phyloP scores from a whole-genome alignment of 1,284 basidiomycete genomes.

The Trametes versicolor region DNA sequence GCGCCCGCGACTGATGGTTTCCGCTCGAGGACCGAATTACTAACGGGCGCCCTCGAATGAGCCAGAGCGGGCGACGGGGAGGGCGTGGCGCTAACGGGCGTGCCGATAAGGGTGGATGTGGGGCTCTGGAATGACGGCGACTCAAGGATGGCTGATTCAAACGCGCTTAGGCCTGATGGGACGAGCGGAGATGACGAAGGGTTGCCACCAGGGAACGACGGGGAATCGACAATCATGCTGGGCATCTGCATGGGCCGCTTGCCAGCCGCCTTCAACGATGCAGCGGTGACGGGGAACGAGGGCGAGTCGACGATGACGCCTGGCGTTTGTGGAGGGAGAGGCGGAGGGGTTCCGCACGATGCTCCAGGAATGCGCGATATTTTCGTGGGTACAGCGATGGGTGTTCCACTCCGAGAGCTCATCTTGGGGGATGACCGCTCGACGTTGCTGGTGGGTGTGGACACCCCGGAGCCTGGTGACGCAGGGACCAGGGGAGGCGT shows the following conservation, averaged over 20 bases:
- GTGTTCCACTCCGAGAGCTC: slow-evolving; percentile 33
- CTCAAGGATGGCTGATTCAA: slow-evolving; percentile 35
- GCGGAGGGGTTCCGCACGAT: background rate
- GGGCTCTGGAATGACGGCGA: slow-evolving; percentile 47
- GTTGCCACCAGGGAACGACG: slow-evolving; percentile 32
- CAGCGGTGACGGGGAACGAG: slow-evolving; percentile 44
- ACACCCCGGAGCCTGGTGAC: slow-evolving; percentile 29
- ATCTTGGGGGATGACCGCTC: slow-evolving; percentile 47
- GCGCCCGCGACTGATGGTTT: slow-evolving; percentile 53
- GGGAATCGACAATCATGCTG: slow-evolving; percentile 33
- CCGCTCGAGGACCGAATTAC: slow-evolving; percentile 41
- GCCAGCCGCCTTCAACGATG: slow-evolving; percentile 5
- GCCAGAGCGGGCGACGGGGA: slow-evolving; percentile 35
- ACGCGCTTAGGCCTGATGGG: background rate
- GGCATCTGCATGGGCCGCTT: slow-evolving; percentile 25
- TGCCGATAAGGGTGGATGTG: slow-evolving; percentile 26
- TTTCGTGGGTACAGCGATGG: slow-evolving; percentile 31
- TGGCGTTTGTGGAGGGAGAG: slow-evolving; percentile 9
- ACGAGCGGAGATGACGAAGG: slow-evolving; percentile 13
- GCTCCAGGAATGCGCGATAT: slow-evolving; percentile 21
- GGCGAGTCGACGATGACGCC: slow-evolving; percentile 50
- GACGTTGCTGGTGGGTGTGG: slow-evolving; percentile 41
- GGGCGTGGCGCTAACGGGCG: slow-evolving; percentile 24
- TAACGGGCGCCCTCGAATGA: slow-evolving; percentile 29
- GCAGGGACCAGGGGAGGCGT: slow-evolving; percentile 17